Base-by-base conservation (phyloP, 805 yeast genomes). In the Teunomyces gatunensis region DNA sequence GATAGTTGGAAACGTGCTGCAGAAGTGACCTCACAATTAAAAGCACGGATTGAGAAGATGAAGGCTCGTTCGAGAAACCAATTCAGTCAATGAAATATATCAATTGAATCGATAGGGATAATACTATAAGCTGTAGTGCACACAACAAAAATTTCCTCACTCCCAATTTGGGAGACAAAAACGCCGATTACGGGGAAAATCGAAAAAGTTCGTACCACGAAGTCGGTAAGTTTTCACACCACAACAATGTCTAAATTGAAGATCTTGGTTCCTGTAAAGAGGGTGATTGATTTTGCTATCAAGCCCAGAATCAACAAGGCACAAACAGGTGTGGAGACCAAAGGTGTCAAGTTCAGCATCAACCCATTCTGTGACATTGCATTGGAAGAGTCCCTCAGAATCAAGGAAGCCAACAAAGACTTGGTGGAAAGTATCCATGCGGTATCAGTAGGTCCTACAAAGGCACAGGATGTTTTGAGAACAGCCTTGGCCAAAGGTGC, bases 361-460 rank as follows among this genome's bases (percentile, higher is more conserved):
- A 94, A 94, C 66, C 99, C 99, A 47, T 94, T 94, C 69, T 94
- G 96, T 71, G 99, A 94, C 69, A 94, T 94, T 63, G 99, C 99
- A 6, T 81, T 94, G 45, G 99, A 94, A 69, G 99, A 94, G 67
- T 96, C 98, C 0, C 73, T 91, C 36, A 80, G 85, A 56, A 78
- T 94, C 57, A 83, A 79, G 59, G 89, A 86, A 55, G 73, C 74
- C 33, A 69, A 85, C 64, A 83, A 84, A 59, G 78, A 64, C 7
- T 65, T 79, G 43, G 96, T 90, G 13, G 96, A 89, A 54, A 73
- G 76, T 43, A 84, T 92, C 53, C 97, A 91, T 63, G 96, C 94
- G 5, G 96, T 92, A 11, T 84, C 96, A 3, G 87, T 91, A 54
- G 98, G 98, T 2, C 85, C 94, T 28, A 60, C 83, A 18, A 90